Base-by-base conservation (phyloP, 2,329 filamentous ascomycete species). In the Fusarium zealandicum region DNA sequence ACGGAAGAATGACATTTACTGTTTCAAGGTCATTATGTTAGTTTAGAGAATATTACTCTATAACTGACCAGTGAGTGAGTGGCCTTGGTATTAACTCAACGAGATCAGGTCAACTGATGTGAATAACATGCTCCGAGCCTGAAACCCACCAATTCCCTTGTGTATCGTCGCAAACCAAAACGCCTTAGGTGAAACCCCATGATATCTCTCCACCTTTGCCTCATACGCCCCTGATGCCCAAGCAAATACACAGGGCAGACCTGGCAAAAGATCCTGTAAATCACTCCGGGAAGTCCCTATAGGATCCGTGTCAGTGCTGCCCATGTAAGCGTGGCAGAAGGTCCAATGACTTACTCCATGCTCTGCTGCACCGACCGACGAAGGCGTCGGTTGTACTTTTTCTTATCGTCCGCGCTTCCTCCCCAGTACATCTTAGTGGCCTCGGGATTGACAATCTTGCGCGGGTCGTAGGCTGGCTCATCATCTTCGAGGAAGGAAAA, bases 401-500 rank as follows among this genome's bases (percentile, higher is more conserved):
- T 96, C 70, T 90, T 90, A 46, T 93, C 88, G 3, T 92, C 88
- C 3, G 71, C 54, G 1, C 83, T 75, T 4, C 81, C 81, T 3
- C 92, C 92, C 93, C 95, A 99, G 70, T 89, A 95, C 38, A 98
- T 78, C 72, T 87, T 90, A 33, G 90, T 88, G 2, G 93, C 92
- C 67, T 96, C 93, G 0, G 87, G 89, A 61, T 96, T 89, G 31
- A 98, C 91, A 27, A 92, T 83, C 10, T 90, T 93, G 38, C 93
- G 84, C 1, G 95, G 95, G 70, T 99, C 95, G 69, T 96, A 98
- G 0, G 90, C 88, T 0, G 93, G 91, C 2, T 86, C 82, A 55
- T 96, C 91, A 50, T 98, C 93, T 69, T 97, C 92, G n/a, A 98
- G 79, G 1, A 88, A 83, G 6, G 83, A 81, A 58, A 97, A 85